Conservation (phyloP, 176 grass and related monocot species). For the Oryza meyeriana region DNA sequence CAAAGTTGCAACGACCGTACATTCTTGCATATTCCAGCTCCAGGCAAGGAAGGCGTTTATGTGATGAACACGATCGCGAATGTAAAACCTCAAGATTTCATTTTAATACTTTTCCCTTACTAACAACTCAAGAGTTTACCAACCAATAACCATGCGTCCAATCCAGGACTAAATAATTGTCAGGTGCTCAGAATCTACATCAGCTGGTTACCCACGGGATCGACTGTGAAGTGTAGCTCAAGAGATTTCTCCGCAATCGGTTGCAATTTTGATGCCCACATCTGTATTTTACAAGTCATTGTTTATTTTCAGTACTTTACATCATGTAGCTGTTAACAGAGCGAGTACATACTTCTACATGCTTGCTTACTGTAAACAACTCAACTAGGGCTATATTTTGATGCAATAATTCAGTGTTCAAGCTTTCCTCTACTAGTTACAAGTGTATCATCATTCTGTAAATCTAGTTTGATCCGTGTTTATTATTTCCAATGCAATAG, state of each 20-base stretch:
- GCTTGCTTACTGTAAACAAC: background rate
- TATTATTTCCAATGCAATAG: background rate
- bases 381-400: background rate
- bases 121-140: background rate
- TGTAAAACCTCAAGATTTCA: background rate
- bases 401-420: background rate
- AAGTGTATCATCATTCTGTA: background rate
- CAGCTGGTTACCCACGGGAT: constrained; percentile 63
- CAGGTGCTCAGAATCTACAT: constrained; percentile 38
- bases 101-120: background rate
- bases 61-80: no score
- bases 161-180: background rate
- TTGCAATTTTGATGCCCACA: constrained; percentile 58
- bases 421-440: background rate
- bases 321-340: background rate
- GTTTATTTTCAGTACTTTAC: background rate
- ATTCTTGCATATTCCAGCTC: background rate
- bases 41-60: background rate
- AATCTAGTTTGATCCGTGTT: background rate
- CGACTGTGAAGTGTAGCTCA: constrained; percentile 56
- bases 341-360: background rate
- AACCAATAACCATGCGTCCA: background rate
- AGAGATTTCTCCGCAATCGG: constrained; percentile 54
- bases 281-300: constrained; percentile 44
- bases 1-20: no score